Percentiles rank a stretch among this genome's conserved stretches.
These are phyloP conservation scores for Diutina catenulata DNA, from an alignment of 1,139 yeast species.

Conservation along the genomic window DNA sequence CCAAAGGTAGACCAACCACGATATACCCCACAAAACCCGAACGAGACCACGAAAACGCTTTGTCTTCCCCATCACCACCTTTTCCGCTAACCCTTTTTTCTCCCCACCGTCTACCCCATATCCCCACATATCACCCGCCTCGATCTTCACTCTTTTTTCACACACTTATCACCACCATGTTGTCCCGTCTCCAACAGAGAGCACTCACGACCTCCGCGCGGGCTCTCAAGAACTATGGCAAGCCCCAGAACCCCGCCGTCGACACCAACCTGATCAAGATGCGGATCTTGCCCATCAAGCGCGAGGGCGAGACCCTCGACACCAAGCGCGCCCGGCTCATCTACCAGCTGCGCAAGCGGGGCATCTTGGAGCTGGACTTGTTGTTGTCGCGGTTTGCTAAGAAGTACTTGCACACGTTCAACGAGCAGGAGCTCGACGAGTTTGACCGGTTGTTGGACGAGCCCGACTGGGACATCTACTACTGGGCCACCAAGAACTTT, in stretches of 20 bases:
- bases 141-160: too few relatives aligned
- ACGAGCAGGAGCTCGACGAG: constrained; percentile 64
- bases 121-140: too few relatives aligned
- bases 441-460: constrained; percentile 81
- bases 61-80: too few relatives aligned
- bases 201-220: neutral
- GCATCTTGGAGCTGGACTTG: constrained; percentile 87
- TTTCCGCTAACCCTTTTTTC: too few relatives aligned
- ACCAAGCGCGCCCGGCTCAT: constrained; percentile 74
- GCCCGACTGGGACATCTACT: constrained; percentile 96
- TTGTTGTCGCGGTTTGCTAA: constrained; percentile 79
- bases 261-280: neutral
- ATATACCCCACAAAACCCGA: too few relatives aligned
- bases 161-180: too few relatives aligned
- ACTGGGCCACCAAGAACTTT: constrained; percentile 88
- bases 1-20: too few relatives aligned
- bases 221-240: neutral
- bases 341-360: constrained; percentile 91
- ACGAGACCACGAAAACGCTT: too few relatives aligned
- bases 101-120: too few relatives aligned
- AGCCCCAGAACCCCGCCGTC: constrained; percentile 2
- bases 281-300: constrained; percentile 56
- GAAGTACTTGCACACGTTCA: constrained; percentile 47
- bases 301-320: constrained; percentile 65
- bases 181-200: neutral